phyloP scores from a whole-genome alignment of 345 rosid species.

The Ceriops tagal region DNA sequence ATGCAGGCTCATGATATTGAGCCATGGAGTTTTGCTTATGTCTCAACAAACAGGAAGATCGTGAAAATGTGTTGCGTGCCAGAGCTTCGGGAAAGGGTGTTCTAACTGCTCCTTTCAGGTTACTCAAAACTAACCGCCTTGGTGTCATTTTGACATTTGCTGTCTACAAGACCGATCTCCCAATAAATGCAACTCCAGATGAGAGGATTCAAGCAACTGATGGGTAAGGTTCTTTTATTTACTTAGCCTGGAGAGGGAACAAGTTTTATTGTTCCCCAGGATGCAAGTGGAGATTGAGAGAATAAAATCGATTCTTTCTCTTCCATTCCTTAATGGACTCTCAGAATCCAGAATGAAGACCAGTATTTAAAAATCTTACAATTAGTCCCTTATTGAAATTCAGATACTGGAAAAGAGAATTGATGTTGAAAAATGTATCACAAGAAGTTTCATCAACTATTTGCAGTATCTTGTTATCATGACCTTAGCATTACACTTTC shows the following conservation, averaged over 20 bases:
- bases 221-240: constrained; percentile 51
- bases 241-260: constrained; percentile 3
- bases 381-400: neutral
- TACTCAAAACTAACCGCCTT: constrained; percentile 83
- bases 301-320: neutral
- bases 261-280: neutral
- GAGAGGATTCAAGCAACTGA: constrained; percentile 82
- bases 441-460: neutral
- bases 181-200: constrained; percentile 69
- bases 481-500: neutral
- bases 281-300: too few species aligned
- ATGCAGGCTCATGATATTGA: constrained; percentile 1
- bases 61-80: constrained; percentile 82
- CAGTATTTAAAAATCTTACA: neutral
- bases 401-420: neutral
- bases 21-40: constrained; percentile 7
- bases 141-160: constrained; percentile 96
- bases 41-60: constrained; percentile 69
- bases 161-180: constrained; percentile 77
- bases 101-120: constrained; percentile 89
- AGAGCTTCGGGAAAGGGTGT: constrained; percentile 88
- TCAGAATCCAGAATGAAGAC: neutral
- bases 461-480: neutral
- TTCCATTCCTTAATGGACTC: neutral
- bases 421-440: too few species aligned